A percentile compares a stretch with the other conserved stretches of the same genome.
These are phyloP conservation scores for Solanum ossicruentum DNA, from an alignment of 257 asterid genomes.

Conservation along the genomic window DNA sequence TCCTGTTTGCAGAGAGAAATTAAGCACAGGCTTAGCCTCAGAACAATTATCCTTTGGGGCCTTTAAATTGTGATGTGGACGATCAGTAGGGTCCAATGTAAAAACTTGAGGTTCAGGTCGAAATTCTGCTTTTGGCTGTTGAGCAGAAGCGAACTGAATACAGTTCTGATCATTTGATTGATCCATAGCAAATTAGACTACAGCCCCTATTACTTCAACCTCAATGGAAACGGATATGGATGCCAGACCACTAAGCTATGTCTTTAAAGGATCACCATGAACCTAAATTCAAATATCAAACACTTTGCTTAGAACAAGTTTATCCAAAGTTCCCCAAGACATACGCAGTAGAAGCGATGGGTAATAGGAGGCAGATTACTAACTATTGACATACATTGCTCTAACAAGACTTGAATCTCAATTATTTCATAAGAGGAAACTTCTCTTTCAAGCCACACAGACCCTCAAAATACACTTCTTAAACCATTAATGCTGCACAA, in stretches of 20 bases:
- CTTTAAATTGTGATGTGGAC: slow-evolving; percentile 21
- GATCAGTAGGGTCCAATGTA: slow-evolving; percentile 29
- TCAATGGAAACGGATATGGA: slow-evolving; percentile 10
- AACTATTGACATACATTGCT: not conserved
- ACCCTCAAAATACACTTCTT: not conserved
- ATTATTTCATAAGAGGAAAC: not conserved
- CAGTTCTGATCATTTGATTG: slow-evolving; percentile 28
- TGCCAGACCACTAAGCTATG: slow-evolving; percentile 17
- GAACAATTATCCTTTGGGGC: slow-evolving; percentile 26
- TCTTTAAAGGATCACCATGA: slow-evolving; percentile 26
- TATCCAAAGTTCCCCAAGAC: slow-evolving; percentile 14
- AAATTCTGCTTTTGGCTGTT: slow-evolving; percentile 26
- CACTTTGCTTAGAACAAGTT: slow-evolving; percentile 17
- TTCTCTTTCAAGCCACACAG: not conserved
- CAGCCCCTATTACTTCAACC: slow-evolving; percentile 7
- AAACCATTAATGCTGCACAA: not conserved
- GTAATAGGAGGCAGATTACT: slow-evolving; percentile 10
- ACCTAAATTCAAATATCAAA: slow-evolving; percentile 18
- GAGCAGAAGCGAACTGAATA: slow-evolving; percentile 22
- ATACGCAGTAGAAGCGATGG: slow-evolving; percentile 4
- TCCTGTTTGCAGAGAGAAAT: slow-evolving; percentile 91
- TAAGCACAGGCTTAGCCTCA: slow-evolving; percentile 57
- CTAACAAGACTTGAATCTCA: not conserved
- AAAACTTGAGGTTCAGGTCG: slow-evolving; percentile 34
- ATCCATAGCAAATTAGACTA: slow-evolving; percentile 32